A percentile compares a stretch with the other conserved stretches of the same genome.
Evolutionary conservation across 2,329 filamentous ascomycete genomes (phyloP).

Genomic region (Fusarium guadeloupense): DNA sequence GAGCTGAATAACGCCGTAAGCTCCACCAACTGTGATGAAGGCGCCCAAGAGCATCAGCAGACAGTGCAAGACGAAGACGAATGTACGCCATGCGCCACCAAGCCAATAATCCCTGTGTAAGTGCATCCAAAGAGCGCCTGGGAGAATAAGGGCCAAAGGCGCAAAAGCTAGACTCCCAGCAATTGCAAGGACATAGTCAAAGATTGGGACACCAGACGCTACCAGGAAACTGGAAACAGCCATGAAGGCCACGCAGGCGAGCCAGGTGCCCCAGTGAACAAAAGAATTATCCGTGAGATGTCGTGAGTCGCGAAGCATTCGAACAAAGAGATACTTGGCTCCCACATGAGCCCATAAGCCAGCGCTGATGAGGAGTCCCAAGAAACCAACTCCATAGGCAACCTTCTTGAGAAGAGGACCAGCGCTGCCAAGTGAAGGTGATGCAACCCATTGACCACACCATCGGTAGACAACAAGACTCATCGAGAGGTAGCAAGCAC

Average conservation of each 20-base stretch:
- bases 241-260: not conserved
- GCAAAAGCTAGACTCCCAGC: not conserved
- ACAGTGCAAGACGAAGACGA: not conserved
- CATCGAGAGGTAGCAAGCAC: slow-evolving; percentile 65
- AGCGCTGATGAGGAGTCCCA: not conserved
- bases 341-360: not conserved
- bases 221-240: not conserved
- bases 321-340: not conserved
- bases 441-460: slow-evolving; percentile 70
- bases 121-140: not conserved
- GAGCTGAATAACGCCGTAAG: not conserved
- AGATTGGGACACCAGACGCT: not conserved
- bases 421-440: slow-evolving; percentile 49
- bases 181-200: not conserved
- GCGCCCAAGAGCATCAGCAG: not conserved
- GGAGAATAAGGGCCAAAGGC: not conserved
- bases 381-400: not conserved
- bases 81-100: not conserved
- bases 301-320: not conserved
- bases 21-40: not conserved
- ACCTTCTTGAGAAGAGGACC: not conserved
- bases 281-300: not conserved
- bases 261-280: not conserved
- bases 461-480: slow-evolving; percentile 68
- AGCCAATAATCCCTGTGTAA: not conserved